A percentile compares a stretch with the other conserved stretches of the same genome.
phyloP scores from a whole-genome alignment of 2,329 filamentous ascomycete genomes.

The Albophoma yamanashiensis region DNA sequence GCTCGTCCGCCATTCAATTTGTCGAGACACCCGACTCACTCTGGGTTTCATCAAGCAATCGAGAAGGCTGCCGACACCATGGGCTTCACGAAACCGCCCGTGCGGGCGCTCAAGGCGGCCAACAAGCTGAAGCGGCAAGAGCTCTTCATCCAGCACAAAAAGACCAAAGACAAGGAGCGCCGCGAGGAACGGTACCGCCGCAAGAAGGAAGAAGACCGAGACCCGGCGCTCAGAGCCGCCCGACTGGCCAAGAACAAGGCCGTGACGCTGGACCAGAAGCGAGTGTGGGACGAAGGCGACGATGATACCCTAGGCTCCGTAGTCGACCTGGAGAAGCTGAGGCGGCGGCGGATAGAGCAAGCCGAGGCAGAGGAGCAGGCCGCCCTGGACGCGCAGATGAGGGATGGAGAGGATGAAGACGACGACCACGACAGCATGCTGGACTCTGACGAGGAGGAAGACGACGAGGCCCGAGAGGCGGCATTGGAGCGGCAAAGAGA shows the following conservation, averaged over 20 bases:
- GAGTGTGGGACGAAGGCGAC: constrained; percentile 76
- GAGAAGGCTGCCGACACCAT: constrained; percentile 8
- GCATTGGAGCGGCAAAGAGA: constrained; percentile 31
- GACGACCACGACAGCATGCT: constrained; percentile 73
- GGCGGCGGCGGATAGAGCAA: constrained; percentile 44
- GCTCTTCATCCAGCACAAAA: constrained; percentile 73
- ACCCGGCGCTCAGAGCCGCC: constrained; percentile 64
- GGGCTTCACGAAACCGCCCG: constrained; percentile 23
- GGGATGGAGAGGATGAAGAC: constrained; percentile 38
- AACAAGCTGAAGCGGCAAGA: constrained; percentile 76
- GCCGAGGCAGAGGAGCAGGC: constrained; percentile 39
- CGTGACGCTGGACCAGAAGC: constrained; percentile 73
- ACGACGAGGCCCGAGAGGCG: constrained; percentile 35
- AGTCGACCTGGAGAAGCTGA: constrained; percentile 50
- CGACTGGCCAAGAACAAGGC: constrained; percentile 72
- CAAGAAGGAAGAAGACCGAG: constrained; percentile 75
- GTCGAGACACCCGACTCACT: not conserved
- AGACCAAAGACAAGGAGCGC: constrained; percentile 59
- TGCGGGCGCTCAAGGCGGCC: constrained; percentile 35
- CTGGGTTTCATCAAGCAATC: not conserved
- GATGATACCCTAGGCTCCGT: constrained; percentile 44
- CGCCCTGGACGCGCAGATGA: constrained; percentile 29
- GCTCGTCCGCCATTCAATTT: not conserved
- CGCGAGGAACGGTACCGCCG: constrained; percentile 67
- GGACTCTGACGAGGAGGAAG: constrained; percentile 48